These are phyloP conservation scores for Debaryomyces psychrophilus DNA, from an alignment of 1,139 yeast species.

Conservation along the genomic window DNA sequence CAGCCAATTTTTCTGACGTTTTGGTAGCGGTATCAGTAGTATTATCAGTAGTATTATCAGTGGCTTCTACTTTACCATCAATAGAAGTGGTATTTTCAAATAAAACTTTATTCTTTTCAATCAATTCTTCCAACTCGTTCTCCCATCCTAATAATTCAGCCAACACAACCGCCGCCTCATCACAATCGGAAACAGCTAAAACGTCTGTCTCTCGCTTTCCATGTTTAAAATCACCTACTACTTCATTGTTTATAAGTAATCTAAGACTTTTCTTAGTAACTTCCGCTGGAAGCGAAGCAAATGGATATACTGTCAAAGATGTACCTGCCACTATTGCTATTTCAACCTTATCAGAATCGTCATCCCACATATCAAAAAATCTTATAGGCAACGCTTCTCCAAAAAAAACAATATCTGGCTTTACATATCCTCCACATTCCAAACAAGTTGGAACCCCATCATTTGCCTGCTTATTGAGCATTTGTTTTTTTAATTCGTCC, in stretches of 20 bases:
- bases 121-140: slow-evolving; percentile 46
- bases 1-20: slow-evolving; percentile 9
- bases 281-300: slow-evolving; percentile 79
- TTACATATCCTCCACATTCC: slow-evolving; percentile 72
- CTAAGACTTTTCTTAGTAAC: slow-evolving; percentile 54
- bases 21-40: slow-evolving; percentile 2
- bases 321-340: slow-evolving; percentile 91
- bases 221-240: slow-evolving; percentile 69
- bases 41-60: not conserved
- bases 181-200: slow-evolving; percentile 64
- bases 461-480: slow-evolving; percentile 32
- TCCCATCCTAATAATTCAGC: slow-evolving; percentile 68
- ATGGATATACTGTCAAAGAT: slow-evolving; percentile 85
- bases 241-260: slow-evolving; percentile 71
- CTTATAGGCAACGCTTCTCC: slow-evolving; percentile 79
- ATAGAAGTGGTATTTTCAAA: slow-evolving; percentile 1
- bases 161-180: slow-evolving; percentile 56
- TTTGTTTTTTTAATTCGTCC: slow-evolving; percentile 49
- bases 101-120: slow-evolving; percentile 19
- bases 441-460: slow-evolving; percentile 54
- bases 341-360: slow-evolving; percentile 62
- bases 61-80: slow-evolving; percentile 3
- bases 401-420: slow-evolving; percentile 92
- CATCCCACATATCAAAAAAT: slow-evolving; percentile 71
- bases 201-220: slow-evolving; percentile 60